Conservation (phyloP, 768 basidiomycete species). For the Lentinula sp. region DNA sequence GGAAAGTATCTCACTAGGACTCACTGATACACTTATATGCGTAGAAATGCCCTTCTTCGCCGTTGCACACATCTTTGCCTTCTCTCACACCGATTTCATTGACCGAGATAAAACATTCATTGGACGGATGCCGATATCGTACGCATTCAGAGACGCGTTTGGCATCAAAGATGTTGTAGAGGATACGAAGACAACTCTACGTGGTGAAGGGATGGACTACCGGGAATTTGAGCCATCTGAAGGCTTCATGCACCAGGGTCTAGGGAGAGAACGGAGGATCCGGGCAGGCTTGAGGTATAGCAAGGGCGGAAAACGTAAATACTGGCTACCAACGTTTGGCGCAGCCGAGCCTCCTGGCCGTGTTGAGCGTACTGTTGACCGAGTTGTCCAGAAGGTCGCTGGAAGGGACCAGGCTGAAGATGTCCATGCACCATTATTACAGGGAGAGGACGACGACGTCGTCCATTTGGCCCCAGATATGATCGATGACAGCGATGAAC, state of each 20-base stretch:
- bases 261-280: conserved; percentile 80
- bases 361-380: conserved; percentile 35
- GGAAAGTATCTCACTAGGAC: conserved; percentile 85
- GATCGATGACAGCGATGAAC: conserved; percentile 32
- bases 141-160: conserved; percentile 86
- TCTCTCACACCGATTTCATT: conserved; percentile 85
- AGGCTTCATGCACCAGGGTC: conserved; percentile 86
- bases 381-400: conserved; percentile 31
- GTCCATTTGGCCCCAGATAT: conserved; percentile 62
- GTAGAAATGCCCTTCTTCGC: conserved; percentile 98
- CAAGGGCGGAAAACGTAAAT: conserved; percentile 87
- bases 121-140: conserved; percentile 84
- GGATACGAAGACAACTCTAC: conserved; percentile 76
- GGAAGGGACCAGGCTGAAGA: conserved; percentile 44
- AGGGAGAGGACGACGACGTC: conserved; percentile 53
- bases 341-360: conserved; percentile 31
- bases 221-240: conserved; percentile 95
- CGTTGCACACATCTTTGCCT: conserved; percentile 91
- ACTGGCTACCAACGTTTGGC: conserved; percentile 78
- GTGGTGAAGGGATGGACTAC: conserved; percentile 91
- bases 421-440: conserved; percentile 70
- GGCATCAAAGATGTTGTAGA: conserved; percentile 82
- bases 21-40: conserved; percentile 90
- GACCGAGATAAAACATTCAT: conserved; percentile 57
- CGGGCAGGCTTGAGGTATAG: conserved; percentile 89